Conservation (phyloP, 139 green algal species). For the Spirogloea muscicola region DNA sequence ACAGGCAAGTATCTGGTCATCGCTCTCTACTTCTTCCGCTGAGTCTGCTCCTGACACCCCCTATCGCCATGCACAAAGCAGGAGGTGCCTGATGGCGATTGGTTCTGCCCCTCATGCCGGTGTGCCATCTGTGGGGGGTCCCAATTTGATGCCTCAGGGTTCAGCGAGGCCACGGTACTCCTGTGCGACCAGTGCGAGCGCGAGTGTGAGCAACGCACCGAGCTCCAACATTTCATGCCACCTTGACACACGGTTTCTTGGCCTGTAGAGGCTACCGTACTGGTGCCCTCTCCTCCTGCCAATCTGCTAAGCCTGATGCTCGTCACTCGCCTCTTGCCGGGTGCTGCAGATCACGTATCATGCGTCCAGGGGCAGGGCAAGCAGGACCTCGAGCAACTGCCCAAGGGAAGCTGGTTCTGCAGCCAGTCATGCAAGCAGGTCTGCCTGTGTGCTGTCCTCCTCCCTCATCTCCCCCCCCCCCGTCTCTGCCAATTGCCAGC, state of each 20-base stretch:
- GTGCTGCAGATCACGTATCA: constrained; percentile 38
- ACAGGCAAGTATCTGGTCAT: no score
- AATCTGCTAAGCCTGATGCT: no score
- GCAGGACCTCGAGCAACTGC: constrained; percentile 10
- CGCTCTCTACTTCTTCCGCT: no score
- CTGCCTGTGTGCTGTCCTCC: not conserved
- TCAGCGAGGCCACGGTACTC: constrained; percentile 46
- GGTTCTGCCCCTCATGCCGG: constrained; percentile 51
- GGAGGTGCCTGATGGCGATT: constrained; percentile 48
- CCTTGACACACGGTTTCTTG: no score
- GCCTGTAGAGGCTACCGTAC: no score
- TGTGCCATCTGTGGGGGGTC: constrained; percentile 46
- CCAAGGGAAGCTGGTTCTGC: constrained; percentile 54
- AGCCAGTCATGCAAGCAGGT: constrained; percentile 24
- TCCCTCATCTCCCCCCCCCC: not conserved
- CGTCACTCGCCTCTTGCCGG: not conserved
- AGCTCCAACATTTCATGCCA: no score
- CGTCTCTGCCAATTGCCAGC: no score
- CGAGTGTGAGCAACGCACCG: constrained; percentile 54
- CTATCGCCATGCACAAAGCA: no score
- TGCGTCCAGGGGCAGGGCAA: constrained; percentile 31
- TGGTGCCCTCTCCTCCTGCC: no score
- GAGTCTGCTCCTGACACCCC: not conserved
- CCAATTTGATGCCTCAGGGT: constrained; percentile 32
- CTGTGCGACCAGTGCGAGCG: constrained; percentile 57